Evolutionary conservation across 176 grass and related monocot species (phyloP), one percentile per base, ranked within the genome.

Genomic region (Triticum monococcum): DNA sequence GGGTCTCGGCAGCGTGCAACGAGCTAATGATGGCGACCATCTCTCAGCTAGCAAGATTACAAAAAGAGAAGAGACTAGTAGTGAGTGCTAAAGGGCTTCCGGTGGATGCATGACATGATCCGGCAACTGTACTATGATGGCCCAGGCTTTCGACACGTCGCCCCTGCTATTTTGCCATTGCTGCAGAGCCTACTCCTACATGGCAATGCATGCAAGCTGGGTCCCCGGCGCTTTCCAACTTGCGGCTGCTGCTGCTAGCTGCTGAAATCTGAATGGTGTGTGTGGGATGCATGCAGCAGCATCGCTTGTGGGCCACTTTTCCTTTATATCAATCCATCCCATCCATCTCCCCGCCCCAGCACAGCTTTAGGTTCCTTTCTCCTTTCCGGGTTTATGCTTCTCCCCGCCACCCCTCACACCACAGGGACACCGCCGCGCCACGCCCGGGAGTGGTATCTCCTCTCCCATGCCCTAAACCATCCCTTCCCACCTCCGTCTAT

Each of bases 341-440:
- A 48, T 48, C 45, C 54, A 54, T 24, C 46, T 54, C 71, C 40
- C 71, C 64, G 22, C 40, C 71, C 71, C 40, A 3, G 43, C 12
- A 43, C 83, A 92, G 50, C 90, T 92, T 88, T 91, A 78, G 88
- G 81, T 91, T 89, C 92, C 87, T 97, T 97, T 88, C 85, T 82
- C 92, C 87, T 97, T 95, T 97, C 84, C 76, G 83, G 64, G 89
- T 93, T 94, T 88, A 93, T 93, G 86, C 92, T 81, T 91, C 95
- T 82, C 91, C 89, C 38, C 83, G 43, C 60, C 16, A 18, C 16
- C 71, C 31, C 86, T 60, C 84, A 88, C 33, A 85, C 74, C 20
- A 56, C 50, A 54, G 9, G 6, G 14, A 14, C 50, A 6, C 50
- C 50, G 50, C 50, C 4, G 4, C 14, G 6, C 52, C 9, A 30